Evolutionary conservation across 257 asterid genomes (phyloP).

Genomic region (Salvia splendens): DNA sequence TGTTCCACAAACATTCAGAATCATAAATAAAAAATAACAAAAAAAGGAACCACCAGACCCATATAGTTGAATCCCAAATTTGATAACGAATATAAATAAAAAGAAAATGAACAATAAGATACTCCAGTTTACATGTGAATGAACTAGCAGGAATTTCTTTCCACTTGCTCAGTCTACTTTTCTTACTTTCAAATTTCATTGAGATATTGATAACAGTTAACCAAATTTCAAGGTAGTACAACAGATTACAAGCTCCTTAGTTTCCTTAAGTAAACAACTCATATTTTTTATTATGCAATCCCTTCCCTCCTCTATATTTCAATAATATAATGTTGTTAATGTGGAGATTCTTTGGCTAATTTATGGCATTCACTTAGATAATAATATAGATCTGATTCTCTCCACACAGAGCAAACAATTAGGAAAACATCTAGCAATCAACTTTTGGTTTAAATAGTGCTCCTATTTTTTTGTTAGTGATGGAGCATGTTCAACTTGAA

Average conservation of each 20-base stretch:
- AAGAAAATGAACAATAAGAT: neutral
- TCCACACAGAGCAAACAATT: neutral
- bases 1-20: neutral
- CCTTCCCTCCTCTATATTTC: no score
- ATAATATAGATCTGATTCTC: neutral
- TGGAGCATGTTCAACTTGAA: neutral
- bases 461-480: neutral
- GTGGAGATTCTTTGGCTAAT: neutral
- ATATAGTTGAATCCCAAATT: neutral
- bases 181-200: neutral
- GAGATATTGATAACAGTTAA: constrained; percentile 5
- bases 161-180: neutral
- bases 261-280: neutral
- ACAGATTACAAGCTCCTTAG: neutral
- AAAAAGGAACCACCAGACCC: neutral
- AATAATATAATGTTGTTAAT: neutral
- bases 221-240: neutral
- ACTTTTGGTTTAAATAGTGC: neutral
- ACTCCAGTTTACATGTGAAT: no score
- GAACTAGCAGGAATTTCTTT: no score
- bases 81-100: neutral
- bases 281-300: neutral
- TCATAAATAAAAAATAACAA: neutral
- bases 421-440: neutral
- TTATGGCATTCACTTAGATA: constrained; percentile 6